phyloP scores from a whole-genome alignment of 305 asterid genomes.

The Solanum hybrid region DNA sequence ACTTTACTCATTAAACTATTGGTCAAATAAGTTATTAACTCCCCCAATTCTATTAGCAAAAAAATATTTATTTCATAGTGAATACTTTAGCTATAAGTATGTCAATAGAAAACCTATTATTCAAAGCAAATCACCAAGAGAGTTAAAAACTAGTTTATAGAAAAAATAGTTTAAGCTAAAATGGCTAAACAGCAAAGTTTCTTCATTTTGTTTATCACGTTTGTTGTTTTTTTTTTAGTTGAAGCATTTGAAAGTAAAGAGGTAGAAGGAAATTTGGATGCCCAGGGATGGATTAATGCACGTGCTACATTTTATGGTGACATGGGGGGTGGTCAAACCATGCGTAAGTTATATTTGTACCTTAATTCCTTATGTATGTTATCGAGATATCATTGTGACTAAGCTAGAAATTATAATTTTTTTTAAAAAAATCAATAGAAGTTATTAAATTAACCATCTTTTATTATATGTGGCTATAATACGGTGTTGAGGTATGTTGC shows the following conservation, averaged over 20 bases:
- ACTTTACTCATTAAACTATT: neutral
- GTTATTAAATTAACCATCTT: neutral
- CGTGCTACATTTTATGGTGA: conserved; percentile 8
- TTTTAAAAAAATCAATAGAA: rapidly evolving
- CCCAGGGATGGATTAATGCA: neutral
- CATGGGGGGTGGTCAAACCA: neutral
- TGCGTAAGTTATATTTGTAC: neutral
- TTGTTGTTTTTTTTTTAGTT: neutral
- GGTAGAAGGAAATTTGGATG: neutral
- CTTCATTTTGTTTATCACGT: neutral
- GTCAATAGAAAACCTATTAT: neutral
- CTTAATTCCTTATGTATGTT: neutral
- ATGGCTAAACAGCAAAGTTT: neutral
- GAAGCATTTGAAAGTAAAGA: neutral
- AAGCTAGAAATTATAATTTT: neutral
- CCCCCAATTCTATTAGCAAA: neutral
- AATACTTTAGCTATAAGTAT: neutral
- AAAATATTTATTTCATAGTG: neutral
- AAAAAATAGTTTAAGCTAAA: neutral
- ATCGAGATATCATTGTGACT: neutral
- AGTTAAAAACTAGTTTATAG: neutral
- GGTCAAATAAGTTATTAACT: neutral
- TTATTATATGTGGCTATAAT: neutral
- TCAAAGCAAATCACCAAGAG: neutral
- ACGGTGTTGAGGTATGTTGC: neutral